Evolutionary conservation across 1,139 yeast species (phyloP).

Genomic region (Yamadazyma trypodendri): DNA sequence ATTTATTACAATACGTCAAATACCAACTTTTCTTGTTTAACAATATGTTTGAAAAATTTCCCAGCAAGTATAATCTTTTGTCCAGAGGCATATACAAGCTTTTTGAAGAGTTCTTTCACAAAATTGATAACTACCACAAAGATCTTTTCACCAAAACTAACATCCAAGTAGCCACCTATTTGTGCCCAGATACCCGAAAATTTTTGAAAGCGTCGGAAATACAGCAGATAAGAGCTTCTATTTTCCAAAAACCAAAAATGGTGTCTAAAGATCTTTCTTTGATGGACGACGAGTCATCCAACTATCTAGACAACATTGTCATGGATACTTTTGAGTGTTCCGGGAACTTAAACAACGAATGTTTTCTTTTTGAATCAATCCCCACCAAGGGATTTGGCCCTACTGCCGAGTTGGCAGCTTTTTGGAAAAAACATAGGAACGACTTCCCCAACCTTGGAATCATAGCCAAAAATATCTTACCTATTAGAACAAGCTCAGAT

Average conservation of each 20-base stretch:
- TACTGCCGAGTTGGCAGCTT: conserved; percentile 11
- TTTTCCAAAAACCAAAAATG: conserved; percentile 2
- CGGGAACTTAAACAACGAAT: conserved; percentile 26
- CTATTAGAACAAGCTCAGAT: conserved; percentile 20
- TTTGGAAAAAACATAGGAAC: conserved; percentile 20
- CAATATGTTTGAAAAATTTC: conserved; percentile 13
- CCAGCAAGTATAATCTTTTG: conserved; percentile 11
- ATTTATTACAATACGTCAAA: conserved; percentile 12
- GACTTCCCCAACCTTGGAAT: conserved; percentile 18
- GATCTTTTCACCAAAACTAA: conserved; percentile 16
- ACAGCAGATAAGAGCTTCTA: conserved; percentile 12
- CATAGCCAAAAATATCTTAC: conserved; percentile 17
- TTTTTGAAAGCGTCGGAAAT: conserved; percentile 22
- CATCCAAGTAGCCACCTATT: conserved; percentile 21
- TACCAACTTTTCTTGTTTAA: conserved; percentile 13
- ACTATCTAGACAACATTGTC: conserved; percentile 23
- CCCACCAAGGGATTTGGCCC: conserved; percentile 11
- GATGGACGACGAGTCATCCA: conserved; percentile 12
- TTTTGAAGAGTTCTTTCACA: conserved; percentile 11
- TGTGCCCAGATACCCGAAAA: conserved; percentile 28
- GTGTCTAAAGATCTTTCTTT: conserved; percentile 3
- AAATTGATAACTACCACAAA: conserved; percentile 12
- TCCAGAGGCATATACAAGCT: conserved; percentile 10
- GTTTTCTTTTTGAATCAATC: conserved; percentile 25
- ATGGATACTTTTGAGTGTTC: conserved; percentile 28